Evolutionary conservation across 2,329 filamentous ascomycete genomes (phyloP).

Genomic region (Diaporthe amygdali): DNA sequence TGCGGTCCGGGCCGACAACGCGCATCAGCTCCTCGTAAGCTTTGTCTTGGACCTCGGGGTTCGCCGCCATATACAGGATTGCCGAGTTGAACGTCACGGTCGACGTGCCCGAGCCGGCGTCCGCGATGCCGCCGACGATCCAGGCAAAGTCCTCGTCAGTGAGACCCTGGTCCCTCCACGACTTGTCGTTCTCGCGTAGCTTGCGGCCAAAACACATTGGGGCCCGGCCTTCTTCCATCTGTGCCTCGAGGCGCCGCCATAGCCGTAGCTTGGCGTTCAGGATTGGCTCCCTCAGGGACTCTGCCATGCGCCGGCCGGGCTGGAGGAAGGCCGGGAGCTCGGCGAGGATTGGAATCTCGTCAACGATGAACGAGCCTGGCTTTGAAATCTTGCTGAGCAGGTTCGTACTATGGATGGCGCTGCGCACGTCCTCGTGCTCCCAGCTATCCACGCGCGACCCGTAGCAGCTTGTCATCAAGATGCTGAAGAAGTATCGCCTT

Average conservation of each 20-base stretch:
- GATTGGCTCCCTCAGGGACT: not conserved
- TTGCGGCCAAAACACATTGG: not conserved
- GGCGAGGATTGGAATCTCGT: slow-evolving; percentile 31
- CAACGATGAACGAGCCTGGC: slow-evolving; percentile 32
- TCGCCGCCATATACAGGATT: slow-evolving; percentile 27
- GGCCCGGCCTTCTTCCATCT: not conserved
- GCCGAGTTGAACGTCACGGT: slow-evolving; percentile 37
- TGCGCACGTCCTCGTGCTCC: slow-evolving; percentile 29
- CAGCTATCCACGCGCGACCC: slow-evolving; percentile 31
- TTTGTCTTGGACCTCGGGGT: slow-evolving; percentile 36
- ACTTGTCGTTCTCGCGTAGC: slow-evolving; percentile 20
- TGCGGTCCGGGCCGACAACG: slow-evolving; percentile 37
- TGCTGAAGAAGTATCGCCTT: slow-evolving; percentile 34
- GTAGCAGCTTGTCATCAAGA: slow-evolving; percentile 34
- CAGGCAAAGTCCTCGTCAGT: slow-evolving; percentile 32
- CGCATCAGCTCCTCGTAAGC: slow-evolving; percentile 49
- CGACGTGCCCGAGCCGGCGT: slow-evolving; percentile 45
- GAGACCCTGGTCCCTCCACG: slow-evolving; percentile 30
- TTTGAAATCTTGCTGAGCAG: slow-evolving; percentile 29
- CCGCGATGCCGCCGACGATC: slow-evolving; percentile 34
- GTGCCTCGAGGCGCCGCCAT: not conserved
- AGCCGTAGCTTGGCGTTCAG: not conserved
- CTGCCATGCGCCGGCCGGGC: slow-evolving; percentile 23
- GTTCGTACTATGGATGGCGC: not conserved
- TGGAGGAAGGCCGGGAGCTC: slow-evolving; percentile 31